Conservation (phyloP, 352 stramenopile genomes). For the Pythium periplocum region DNA sequence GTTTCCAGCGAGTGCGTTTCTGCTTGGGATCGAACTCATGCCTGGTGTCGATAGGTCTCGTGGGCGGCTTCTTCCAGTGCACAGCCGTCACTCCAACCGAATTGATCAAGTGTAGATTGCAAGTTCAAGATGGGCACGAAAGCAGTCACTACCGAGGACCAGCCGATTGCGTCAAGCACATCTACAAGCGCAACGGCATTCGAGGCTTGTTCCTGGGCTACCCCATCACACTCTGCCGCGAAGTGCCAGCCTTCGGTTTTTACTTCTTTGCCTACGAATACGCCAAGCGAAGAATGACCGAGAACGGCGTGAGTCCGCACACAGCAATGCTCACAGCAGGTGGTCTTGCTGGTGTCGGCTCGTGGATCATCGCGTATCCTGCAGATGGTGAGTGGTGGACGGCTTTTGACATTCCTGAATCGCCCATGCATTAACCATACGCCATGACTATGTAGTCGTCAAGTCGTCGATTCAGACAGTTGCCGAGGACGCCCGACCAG, state of each 20-base stretch:
- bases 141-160: conserved; percentile 57
- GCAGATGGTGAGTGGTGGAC: conserved; percentile 49
- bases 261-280: conserved; percentile 85
- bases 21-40: neutral
- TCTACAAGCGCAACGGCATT: conserved; percentile 53
- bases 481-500: conserved; percentile 36
- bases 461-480: conserved; percentile 85
- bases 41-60: conserved; percentile 18
- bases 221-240: conserved; percentile 63
- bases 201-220: conserved; percentile 72
- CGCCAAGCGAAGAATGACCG: conserved; percentile 67
- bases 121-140: conserved; percentile 69
- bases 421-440: neutral
- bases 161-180: conserved; percentile 71
- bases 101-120: conserved; percentile 79
- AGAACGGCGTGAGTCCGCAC: conserved; percentile 40
- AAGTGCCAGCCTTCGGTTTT: conserved; percentile 78
- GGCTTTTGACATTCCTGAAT: conserved; percentile 1
- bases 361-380: conserved; percentile 79
- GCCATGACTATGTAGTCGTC: conserved; percentile 39
- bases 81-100: conserved; percentile 70
- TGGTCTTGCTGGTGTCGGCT: conserved; percentile 66
- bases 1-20: neutral
- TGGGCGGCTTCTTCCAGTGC: conserved; percentile 77
- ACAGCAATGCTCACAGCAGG: conserved; percentile 80